Percentiles rank a stretch among this genome's conserved stretches.
phyloP scores from a whole-genome alignment of 306 rosid genomes.

The Prunus mira region DNA sequence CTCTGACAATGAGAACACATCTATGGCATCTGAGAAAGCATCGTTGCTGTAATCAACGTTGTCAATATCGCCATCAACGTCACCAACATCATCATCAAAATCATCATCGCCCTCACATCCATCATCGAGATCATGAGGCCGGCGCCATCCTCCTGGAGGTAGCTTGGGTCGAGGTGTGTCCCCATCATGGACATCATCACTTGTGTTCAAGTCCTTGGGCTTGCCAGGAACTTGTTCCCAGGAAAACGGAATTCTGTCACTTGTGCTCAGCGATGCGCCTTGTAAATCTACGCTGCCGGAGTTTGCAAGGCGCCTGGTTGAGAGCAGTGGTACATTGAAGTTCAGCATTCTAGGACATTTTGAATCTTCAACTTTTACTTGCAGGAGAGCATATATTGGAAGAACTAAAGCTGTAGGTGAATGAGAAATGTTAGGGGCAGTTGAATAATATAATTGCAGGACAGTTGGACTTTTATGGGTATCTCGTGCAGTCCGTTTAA shows the following conservation, averaged over 20 bases:
- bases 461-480: constrained; percentile 40
- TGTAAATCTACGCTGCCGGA: constrained; percentile 9
- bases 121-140: constrained; percentile 3
- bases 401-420: not conserved
- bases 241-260: constrained; percentile 67
- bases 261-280: constrained; percentile 18
- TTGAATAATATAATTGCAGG: constrained; percentile 37
- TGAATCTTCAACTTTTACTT: constrained; percentile 21
- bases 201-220: constrained; percentile 41
- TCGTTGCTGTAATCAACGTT: constrained; percentile 14
- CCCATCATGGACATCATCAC: not conserved
- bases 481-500: constrained; percentile 52
- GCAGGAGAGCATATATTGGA: constrained; percentile 18
- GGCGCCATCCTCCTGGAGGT: constrained; percentile 56
- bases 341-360: constrained; percentile 58
- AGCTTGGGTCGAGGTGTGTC: constrained; percentile 52
- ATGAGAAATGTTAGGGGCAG: constrained; percentile 25
- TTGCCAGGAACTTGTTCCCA: constrained; percentile 81
- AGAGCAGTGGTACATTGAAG: constrained; percentile 65
- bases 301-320: constrained; percentile 48
- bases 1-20: constrained; percentile 73
- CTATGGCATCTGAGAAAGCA: constrained; percentile 49
- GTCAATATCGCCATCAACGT: not conserved
- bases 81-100: not conserved
- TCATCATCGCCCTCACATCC: constrained; percentile 24